Percentiles rank a stretch among this genome's conserved stretches.
Evolutionary conservation across 2,329 filamentous ascomycete species (phyloP).

Genomic region (Saccharata proteae): DNA sequence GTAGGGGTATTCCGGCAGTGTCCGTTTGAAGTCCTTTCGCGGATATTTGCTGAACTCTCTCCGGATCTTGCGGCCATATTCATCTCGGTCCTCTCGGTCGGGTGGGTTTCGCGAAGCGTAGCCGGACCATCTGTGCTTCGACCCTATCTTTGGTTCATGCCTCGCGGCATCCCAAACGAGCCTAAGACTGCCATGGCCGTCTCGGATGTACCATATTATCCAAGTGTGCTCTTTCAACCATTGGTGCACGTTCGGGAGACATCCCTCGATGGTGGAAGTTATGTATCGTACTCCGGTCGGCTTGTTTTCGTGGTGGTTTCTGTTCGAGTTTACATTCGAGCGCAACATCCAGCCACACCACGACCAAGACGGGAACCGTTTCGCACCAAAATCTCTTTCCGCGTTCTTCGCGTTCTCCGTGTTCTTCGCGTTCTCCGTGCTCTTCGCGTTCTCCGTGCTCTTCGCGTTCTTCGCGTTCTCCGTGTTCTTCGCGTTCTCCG

Average conservation of each 20-base stretch:
- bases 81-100: too few species aligned
- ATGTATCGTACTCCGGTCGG: slow-evolving; percentile 10
- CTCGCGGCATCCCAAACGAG: slow-evolving; percentile 16
- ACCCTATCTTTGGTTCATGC: background rate
- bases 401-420: background rate
- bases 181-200: slow-evolving; percentile 19
- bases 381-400: too few species aligned
- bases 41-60: background rate
- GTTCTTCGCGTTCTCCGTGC: slow-evolving; percentile 6
- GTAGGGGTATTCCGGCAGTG: background rate
- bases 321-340: too few species aligned
- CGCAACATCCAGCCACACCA: slow-evolving; percentile 29
- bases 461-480: too few species aligned
- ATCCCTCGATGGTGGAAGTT: slow-evolving; percentile 16
- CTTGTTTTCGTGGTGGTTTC: too few species aligned
- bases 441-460: background rate
- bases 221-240: slow-evolving; percentile 25
- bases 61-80: too few species aligned
- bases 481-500: background rate
- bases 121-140: background rate
- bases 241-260: slow-evolving; percentile 17
- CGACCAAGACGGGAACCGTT: slow-evolving; percentile 27
- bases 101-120: too few species aligned
- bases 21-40: background rate
- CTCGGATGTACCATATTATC: slow-evolving; percentile 25